Evolutionary conservation across 192 early-diverging fungal genomes (phyloP).

Genomic region (Pecoramyces ruminantium): DNA sequence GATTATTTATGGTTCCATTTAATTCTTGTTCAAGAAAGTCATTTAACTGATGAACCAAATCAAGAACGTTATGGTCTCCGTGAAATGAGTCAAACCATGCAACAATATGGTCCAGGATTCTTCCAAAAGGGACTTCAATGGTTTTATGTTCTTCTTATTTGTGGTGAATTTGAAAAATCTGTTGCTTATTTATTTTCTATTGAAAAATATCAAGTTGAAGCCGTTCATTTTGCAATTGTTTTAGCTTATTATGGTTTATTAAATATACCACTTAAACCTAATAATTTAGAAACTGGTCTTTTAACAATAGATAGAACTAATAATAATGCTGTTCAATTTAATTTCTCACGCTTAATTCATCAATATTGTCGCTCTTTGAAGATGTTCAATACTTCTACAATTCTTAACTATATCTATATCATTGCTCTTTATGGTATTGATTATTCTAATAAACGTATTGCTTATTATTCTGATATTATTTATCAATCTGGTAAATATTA

Average conservation of each 20-base stretch:
- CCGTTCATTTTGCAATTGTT: conserved; percentile 77
- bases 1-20: conserved; percentile 91
- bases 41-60: conserved; percentile 13
- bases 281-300: conserved; percentile 14
- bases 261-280: conserved; percentile 37
- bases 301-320: neutral
- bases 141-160: conserved; percentile 64
- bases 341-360: conserved; percentile 31
- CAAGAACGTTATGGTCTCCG: conserved; percentile 45
- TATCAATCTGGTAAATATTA: conserved; percentile 18
- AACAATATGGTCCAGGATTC: conserved; percentile 44
- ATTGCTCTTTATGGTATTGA: conserved; percentile 31
- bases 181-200: conserved; percentile 49
- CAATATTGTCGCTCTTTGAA: conserved; percentile 17
- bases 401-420: conserved; percentile 40
- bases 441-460: neutral
- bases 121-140: conserved; percentile 53
- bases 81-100: conserved; percentile 48
- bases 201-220: conserved; percentile 52
- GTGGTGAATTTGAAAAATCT: conserved; percentile 83
- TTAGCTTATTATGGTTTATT: conserved; percentile 66
- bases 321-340: conserved; percentile 15
- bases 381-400: conserved; percentile 25
- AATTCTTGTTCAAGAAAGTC: conserved; percentile 45
- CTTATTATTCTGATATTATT: neutral